Conservation (phyloP, 805 yeast genomes). For the Lipomyces spencermartinsiae region DNA sequence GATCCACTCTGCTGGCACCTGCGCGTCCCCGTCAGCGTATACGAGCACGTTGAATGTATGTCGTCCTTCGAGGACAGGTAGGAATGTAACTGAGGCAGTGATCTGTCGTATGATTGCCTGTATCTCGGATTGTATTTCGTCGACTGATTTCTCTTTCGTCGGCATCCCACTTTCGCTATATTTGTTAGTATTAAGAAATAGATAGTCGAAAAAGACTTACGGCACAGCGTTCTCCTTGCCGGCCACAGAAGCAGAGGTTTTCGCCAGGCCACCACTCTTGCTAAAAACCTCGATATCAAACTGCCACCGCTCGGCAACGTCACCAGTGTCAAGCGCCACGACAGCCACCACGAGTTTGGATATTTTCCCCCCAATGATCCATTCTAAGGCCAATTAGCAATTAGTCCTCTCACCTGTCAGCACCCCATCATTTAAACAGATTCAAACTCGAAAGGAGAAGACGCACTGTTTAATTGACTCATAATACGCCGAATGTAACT, state of each 20-base stretch:
- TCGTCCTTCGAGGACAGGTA: constrained; percentile 71
- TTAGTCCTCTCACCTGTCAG: neutral
- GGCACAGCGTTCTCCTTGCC: constrained; percentile 30
- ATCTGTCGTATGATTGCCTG: constrained; percentile 86
- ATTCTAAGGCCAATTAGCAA: constrained; percentile 47
- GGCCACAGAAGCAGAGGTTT: neutral
- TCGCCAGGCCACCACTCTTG: neutral
- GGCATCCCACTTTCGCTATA: neutral
- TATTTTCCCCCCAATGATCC: constrained; percentile 76
- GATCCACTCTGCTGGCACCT: constrained; percentile 82
- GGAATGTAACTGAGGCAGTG: constrained; percentile 83
- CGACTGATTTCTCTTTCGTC: constrained; percentile 49
- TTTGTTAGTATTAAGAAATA: neutral
- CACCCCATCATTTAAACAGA: neutral
- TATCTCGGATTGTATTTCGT: constrained; percentile 72
- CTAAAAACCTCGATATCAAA: constrained; percentile 62
- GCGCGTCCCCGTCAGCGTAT: constrained; percentile 66
- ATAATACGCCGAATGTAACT: constrained; percentile 70
- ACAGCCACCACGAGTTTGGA: constrained; percentile 73
- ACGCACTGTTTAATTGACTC: constrained; percentile 62
- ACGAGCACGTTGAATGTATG: constrained; percentile 86
- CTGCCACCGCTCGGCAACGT: constrained; percentile 85
- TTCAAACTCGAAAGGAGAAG: neutral
- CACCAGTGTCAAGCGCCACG: constrained; percentile 69
- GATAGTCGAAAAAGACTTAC: constrained; percentile 11